Evolutionary conservation across 495 filamentous ascomycete genomes (phyloP).

Genomic region (Talaromyces thailandensis): DNA sequence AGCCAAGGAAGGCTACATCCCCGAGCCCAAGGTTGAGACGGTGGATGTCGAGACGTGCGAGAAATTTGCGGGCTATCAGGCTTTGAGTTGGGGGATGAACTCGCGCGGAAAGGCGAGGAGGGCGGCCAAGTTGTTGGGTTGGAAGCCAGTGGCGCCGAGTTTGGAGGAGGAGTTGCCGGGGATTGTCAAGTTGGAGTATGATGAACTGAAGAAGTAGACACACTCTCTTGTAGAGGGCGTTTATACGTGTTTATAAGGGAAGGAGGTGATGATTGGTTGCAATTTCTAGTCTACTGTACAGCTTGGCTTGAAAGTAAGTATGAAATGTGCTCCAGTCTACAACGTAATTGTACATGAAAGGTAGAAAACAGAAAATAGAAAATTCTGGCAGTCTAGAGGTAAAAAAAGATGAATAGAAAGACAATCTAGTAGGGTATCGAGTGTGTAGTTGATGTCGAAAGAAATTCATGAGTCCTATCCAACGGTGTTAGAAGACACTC

Average conservation of each 20-base stretch:
- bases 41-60: constrained; percentile 20
- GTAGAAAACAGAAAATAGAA: not conserved
- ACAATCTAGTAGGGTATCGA: not conserved
- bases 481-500: not conserved
- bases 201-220: not conserved
- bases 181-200: constrained; percentile 39
- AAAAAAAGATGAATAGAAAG: not conserved
- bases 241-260: not conserved
- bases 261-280: not conserved
- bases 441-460: not conserved
- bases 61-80: constrained; percentile 25
- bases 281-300: not conserved
- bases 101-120: constrained; percentile 47
- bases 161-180: constrained; percentile 43
- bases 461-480: not conserved
- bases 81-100: constrained; percentile 45
- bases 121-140: constrained; percentile 51
- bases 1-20: constrained; percentile 53
- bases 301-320: not conserved
- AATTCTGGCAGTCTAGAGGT: not conserved
- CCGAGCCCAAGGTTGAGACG: constrained; percentile 40
- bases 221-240: no score
- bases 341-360: not conserved
- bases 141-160: constrained; percentile 40
- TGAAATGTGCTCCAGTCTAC: not conserved